Base-by-base conservation (phyloP, 192 early-diverging fungal genomes). In the Spinellus fusiger region DNA sequence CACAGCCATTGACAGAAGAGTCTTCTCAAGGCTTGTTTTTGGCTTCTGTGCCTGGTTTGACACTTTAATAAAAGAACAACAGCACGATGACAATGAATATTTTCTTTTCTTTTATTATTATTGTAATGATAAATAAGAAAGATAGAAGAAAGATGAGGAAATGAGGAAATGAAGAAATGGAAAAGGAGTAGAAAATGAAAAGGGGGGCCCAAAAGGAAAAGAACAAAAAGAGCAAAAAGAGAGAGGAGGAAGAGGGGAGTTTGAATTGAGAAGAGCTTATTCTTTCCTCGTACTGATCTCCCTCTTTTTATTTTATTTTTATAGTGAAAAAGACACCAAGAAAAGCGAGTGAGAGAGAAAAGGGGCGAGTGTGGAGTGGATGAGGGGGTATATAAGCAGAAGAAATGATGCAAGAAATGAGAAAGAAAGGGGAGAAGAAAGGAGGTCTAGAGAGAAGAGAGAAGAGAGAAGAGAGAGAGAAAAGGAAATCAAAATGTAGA, bases 211-310 rank as follows among this genome's bases (percentile, higher is more conserved):
- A 60, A 31, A 52, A 35, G 51, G n/a, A n/a, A n/a, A n/a, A n/a
- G n/a, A n/a, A n/a, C n/a, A n/a, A n/a, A n/a, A n/a, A 57, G 59
- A 56, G 33, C 6, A 66, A 59, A 54, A 60, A 46, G 22, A 8
- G 50, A 22, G 51, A 54, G n/a, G n/a, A n/a, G n/a, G n/a, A n/a
- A n/a, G n/a, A n/a, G n/a, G n/a, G n/a, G n/a, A n/a, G n/a, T n/a
- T n/a, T n/a, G n/a, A n/a, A n/a, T n/a, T n/a, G n/a, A n/a, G n/a
- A n/a, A n/a, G n/a, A n/a, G n/a, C n/a, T n/a, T n/a, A n/a, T n/a
- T n/a, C n/a, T n/a, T n/a, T n/a, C n/a, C n/a, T n/a, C n/a, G n/a
- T n/a, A n/a, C n/a, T 44, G 40, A 18, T 44, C 40, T 44, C 1
- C 40, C 40, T 10, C 40, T 18, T 18, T 44, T 10, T 10, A 5